These are phyloP conservation scores for Pseudogymnoascus sp. DNA, from an alignment of 2,329 filamentous ascomycete species.

Conservation along the genomic window DNA sequence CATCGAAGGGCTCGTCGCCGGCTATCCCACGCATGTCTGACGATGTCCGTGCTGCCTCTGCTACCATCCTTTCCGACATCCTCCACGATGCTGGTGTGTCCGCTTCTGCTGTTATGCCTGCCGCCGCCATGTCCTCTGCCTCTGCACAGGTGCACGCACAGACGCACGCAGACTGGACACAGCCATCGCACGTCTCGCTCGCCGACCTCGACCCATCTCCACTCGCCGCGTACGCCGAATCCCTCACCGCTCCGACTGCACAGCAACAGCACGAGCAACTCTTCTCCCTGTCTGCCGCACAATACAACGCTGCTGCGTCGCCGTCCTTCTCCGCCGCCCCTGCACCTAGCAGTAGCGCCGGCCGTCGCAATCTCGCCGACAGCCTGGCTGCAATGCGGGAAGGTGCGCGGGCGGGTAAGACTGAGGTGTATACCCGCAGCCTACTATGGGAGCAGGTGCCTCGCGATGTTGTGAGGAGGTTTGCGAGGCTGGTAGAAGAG, in stretches of 20 bases:
- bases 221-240: constrained; percentile 40
- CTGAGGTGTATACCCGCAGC: constrained; percentile 87
- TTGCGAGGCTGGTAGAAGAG: constrained; percentile 83
- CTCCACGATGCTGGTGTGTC: constrained; percentile 69
- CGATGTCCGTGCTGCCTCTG: constrained; percentile 70
- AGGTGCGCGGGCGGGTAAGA: constrained; percentile 62
- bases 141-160: constrained; percentile 14
- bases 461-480: constrained; percentile 81
- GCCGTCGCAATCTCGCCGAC: constrained; percentile 69
- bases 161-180: constrained; percentile 15
- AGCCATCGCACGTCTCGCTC: constrained; percentile 42
- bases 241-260: constrained; percentile 66
- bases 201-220: constrained; percentile 42
- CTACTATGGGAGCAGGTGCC: constrained; percentile 93
- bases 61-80: constrained; percentile 69
- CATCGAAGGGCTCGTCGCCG: constrained; percentile 71
- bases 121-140: constrained; percentile 40
- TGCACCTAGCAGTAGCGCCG: constrained; percentile 48
- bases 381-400: constrained; percentile 71
- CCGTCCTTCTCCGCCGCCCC: constrained; percentile 58
- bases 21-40: constrained; percentile 72
- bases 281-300: constrained; percentile 75
- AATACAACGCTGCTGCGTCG: constrained; percentile 79
- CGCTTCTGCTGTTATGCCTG: constrained; percentile 34
- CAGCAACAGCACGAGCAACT: constrained; percentile 83